These are phyloP conservation scores for Xylariaceae sp. DNA, from an alignment of 2,329 filamentous ascomycete species.

Conservation along the genomic window DNA sequence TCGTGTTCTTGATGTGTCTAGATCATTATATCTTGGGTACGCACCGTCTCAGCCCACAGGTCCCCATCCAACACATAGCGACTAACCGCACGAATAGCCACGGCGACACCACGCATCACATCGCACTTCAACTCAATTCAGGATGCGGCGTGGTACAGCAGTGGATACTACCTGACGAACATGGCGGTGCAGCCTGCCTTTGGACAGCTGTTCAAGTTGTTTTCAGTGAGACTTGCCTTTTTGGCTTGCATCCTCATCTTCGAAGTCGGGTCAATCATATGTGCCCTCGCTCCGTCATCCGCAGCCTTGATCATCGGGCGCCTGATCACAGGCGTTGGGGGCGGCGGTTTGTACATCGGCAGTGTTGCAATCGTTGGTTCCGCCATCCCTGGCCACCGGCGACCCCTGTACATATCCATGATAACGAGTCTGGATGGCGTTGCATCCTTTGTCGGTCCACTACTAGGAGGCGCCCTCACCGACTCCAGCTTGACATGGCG, in stretches of 20 bases:
- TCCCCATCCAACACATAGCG: too few species aligned
- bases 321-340: slow-evolving; percentile 3
- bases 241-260: slow-evolving; percentile 7
- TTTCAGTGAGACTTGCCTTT: slow-evolving; percentile 6
- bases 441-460: slow-evolving; percentile 6
- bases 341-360: slow-evolving; percentile 2
- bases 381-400: slow-evolving; percentile 2
- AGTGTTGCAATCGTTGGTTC: slow-evolving; percentile 3
- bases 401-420: slow-evolving; percentile 5
- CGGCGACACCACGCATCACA: slow-evolving; percentile 7
- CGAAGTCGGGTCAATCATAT: slow-evolving; percentile 11
- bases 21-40: too few species aligned
- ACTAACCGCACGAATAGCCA: too few species aligned
- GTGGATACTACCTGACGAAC: slow-evolving; percentile 9
- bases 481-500: slow-evolving; percentile 10
- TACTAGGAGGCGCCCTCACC: slow-evolving; percentile 8
- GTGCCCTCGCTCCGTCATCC: slow-evolving; percentile 3
- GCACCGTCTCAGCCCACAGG: too few species aligned
- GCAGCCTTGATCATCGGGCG: slow-evolving; percentile 3
- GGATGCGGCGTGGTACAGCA: slow-evolving; percentile 13
- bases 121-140: slow-evolving; percentile 8
- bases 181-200: slow-evolving; percentile 10
- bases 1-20: too few species aligned
- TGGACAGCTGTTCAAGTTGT: slow-evolving; percentile 9
- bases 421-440: slow-evolving; percentile 2